phyloP scores from a whole-genome alignment of 306 rosid species.

The Vigna mungo region DNA sequence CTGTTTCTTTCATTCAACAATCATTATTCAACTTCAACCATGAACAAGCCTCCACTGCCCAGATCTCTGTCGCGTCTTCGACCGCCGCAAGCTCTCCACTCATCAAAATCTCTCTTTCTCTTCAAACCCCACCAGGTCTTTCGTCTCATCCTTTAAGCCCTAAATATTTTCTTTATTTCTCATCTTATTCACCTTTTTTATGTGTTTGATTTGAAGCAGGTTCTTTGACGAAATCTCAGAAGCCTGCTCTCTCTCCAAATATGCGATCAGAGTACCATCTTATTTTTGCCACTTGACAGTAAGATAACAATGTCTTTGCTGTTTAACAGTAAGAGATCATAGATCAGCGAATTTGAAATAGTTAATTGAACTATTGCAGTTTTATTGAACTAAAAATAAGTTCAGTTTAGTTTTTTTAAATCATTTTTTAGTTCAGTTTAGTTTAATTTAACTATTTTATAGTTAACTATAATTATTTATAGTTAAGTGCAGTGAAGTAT shows the following conservation, averaged over 20 bases:
- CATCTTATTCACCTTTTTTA: not conserved
- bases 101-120: slow-evolving; percentile 52
- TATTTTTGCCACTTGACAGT: too few relatives aligned
- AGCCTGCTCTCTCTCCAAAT: slow-evolving; percentile 45
- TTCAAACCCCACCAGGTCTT: slow-evolving; percentile 76
- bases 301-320: too few relatives aligned
- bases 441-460: too few relatives aligned
- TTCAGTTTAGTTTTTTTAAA: too few relatives aligned
- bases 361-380: too few relatives aligned
- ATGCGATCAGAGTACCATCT: slow-evolving; percentile 76
- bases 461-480: too few relatives aligned
- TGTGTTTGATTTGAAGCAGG: slow-evolving; percentile 50
- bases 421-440: too few relatives aligned
- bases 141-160: not conserved
- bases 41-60: slow-evolving; percentile 76
- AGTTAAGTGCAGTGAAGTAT: too few relatives aligned
- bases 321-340: too few relatives aligned
- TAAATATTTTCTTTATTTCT: not conserved
- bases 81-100: slow-evolving; percentile 51
- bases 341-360: too few relatives aligned
- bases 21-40: slow-evolving; percentile 51
- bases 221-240: slow-evolving; percentile 63
- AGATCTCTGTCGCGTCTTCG: slow-evolving; percentile 70
- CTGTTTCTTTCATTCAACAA: not conserved
- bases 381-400: too few relatives aligned